Base-by-base conservation (phyloP, 169 alveolate species). In the Plasmodium billcollinsi region DNA sequence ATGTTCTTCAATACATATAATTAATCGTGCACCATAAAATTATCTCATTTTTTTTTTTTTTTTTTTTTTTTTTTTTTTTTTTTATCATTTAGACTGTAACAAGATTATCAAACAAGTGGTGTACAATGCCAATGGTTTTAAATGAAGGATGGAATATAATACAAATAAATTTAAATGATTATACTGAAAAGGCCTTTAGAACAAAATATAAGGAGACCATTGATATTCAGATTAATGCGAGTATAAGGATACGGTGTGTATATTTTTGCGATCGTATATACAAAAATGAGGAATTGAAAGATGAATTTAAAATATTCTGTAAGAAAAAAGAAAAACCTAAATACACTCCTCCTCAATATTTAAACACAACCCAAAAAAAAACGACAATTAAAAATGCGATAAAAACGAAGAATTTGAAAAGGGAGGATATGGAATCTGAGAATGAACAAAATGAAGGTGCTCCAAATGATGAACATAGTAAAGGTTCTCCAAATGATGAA, bases 141-240 rank as follows among this genome's bases (percentile, higher is more conserved):
- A 99, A 98, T 86, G 99, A 97, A 92, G 99, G 99, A 26, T 97
- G 99, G 99, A 98, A 97, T 92, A 97, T 97, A 95, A 97, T 98
- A 83, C 98, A 98, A 91, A 97, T 98, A 93, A 97, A 98, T 94
- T 94, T 98, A 91, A 95, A 98, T 6, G 99, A 97, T 90, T 98
- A 97, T 95, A 97, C 99, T 8, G 94, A 99, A 90, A 97, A 99
- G 89, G 99, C 99, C 71, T 97, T 97, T 88, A 99, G 99, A 67
- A 98, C 99, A 20, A 98, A 98, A 94, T 98, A 97, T 95, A 96
- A 96, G 67, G 99, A 98, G 93, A 97, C 99, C 21, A 93, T 97
- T 63, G 96, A 98, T 63, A 97, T 98, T 29, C 98, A 98, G 93
- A 96, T 98, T 49, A 99, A 98, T 88, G 99, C 99, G 18, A 98